Evolutionary conservation across 1,284 basidiomycete genomes (phyloP).

Genomic region (Salmacisia buchloeana): DNA sequence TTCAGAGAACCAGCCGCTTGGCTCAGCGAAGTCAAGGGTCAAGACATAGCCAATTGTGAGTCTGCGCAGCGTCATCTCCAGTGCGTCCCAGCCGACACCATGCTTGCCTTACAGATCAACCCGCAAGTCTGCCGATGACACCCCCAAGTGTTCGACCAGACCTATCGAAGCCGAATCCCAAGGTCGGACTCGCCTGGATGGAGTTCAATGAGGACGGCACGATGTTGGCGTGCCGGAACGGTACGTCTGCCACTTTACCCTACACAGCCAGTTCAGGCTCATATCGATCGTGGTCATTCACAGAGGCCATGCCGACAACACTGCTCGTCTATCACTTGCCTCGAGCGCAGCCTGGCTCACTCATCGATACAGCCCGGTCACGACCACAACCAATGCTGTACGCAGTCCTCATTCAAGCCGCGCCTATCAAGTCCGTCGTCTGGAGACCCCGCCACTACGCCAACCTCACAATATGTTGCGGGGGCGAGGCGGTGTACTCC

Average conservation of each 20-base stretch:
- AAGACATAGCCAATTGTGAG: not conserved
- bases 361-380: not conserved
- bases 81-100: not conserved
- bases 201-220: conserved; percentile 16
- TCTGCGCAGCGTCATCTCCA: not conserved
- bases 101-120: conserved; percentile 18
- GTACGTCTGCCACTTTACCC: not conserved
- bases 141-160: conserved; percentile 19
- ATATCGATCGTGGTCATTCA: not conserved
- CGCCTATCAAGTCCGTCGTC: not conserved
- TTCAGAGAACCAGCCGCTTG: not conserved
- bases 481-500: not conserved
- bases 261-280: not conserved
- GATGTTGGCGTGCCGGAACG: conserved; percentile 1
- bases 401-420: not conserved
- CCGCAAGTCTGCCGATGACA: conserved; percentile 23
- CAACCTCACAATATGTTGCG: not conserved
- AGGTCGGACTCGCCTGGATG: conserved; percentile 28
- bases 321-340: not conserved
- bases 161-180: conserved; percentile 16
- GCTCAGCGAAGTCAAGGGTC: not conserved
- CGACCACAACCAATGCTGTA: not conserved
- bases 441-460: conserved; percentile 4
- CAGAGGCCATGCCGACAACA: not conserved
- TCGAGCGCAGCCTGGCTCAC: not conserved